Conservation (phyloP, 73 alveolate genomes). For the Stentor coeruleus region DNA sequence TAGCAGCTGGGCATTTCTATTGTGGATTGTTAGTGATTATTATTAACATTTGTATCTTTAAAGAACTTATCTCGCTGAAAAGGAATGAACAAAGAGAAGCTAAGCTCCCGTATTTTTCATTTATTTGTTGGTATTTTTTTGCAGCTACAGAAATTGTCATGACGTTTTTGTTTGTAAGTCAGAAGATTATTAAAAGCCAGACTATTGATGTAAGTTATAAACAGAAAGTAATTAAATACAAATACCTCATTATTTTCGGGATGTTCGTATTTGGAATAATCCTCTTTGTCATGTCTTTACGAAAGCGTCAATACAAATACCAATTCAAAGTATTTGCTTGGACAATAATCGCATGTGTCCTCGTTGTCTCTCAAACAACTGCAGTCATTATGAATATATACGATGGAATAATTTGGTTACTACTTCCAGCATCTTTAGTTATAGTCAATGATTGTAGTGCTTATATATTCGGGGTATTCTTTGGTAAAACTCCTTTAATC, state of each 20-base stretch:
- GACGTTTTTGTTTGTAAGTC: neutral
- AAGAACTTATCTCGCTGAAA: conserved; percentile 82
- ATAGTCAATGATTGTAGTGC: conserved; percentile 86
- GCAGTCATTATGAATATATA: conserved; percentile 60
- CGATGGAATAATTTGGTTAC: conserved; percentile 94
- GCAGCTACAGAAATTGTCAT: neutral
- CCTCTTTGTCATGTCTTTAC: neutral
- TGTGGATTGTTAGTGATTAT: conserved; percentile 35
- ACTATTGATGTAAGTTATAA: too few species aligned
- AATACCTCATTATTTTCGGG: neutral
- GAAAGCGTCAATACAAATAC: neutral
- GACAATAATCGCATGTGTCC: neutral
- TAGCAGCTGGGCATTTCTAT: conserved; percentile 87
- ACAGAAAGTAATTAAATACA: too few species aligned
- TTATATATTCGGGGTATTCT: conserved; percentile 82
- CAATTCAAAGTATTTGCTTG: neutral
- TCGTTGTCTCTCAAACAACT: neutral
- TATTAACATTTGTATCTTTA: conserved; percentile 51
- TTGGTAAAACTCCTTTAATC: conserved; percentile 88
- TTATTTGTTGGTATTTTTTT: conserved; percentile 32
- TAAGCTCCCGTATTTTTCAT: conserved; percentile 58
- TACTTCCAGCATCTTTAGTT: conserved; percentile 83
- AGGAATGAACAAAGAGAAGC: conserved; percentile 76
- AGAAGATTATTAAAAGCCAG: neutral
- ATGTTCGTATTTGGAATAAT: neutral